phyloP scores from a whole-genome alignment of 768 basidiomycete genomes.

The Pleurotus tuoliensis region DNA sequence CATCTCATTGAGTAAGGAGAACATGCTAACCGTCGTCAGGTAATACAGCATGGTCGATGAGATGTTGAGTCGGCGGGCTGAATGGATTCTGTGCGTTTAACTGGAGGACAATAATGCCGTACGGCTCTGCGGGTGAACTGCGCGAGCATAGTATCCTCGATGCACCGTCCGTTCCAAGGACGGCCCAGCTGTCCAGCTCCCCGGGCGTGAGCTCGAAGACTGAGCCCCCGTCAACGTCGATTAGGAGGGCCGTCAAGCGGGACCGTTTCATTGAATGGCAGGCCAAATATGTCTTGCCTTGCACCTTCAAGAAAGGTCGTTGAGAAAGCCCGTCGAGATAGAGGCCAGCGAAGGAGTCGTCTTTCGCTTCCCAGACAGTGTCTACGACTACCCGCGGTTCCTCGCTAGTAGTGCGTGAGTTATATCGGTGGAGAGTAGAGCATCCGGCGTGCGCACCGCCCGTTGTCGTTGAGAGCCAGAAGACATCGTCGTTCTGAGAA shows the following conservation, averaged over 20 bases:
- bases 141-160: slow-evolving; percentile 42
- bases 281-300: slow-evolving; percentile 27
- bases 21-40: slow-evolving; percentile 33
- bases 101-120: slow-evolving; percentile 46
- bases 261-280: slow-evolving; percentile 53
- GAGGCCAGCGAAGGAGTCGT: slow-evolving; percentile 56
- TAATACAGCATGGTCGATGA: slow-evolving; percentile 41
- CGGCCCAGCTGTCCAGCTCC: slow-evolving; percentile 46
- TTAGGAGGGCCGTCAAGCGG: slow-evolving; percentile 42
- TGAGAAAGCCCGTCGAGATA: slow-evolving; percentile 47
- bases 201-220: slow-evolving; percentile 42
- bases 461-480: slow-evolving; percentile 51
- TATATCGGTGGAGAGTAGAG: slow-evolving; percentile 41
- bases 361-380: slow-evolving; percentile 32
- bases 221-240: slow-evolving; percentile 36
- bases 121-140: slow-evolving; percentile 43
- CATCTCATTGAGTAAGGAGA: background rate
- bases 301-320: slow-evolving; percentile 32
- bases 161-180: slow-evolving; percentile 45
- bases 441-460: slow-evolving; percentile 63
- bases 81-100: slow-evolving; percentile 18
- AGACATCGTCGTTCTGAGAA: slow-evolving; percentile 21
- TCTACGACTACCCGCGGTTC: slow-evolving; percentile 26
- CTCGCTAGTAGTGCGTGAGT: slow-evolving; percentile 24
- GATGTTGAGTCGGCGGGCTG: slow-evolving; percentile 23